Base-by-base conservation (phyloP, 495 filamentous ascomycete genomes). In the Monascus purpureus region DNA sequence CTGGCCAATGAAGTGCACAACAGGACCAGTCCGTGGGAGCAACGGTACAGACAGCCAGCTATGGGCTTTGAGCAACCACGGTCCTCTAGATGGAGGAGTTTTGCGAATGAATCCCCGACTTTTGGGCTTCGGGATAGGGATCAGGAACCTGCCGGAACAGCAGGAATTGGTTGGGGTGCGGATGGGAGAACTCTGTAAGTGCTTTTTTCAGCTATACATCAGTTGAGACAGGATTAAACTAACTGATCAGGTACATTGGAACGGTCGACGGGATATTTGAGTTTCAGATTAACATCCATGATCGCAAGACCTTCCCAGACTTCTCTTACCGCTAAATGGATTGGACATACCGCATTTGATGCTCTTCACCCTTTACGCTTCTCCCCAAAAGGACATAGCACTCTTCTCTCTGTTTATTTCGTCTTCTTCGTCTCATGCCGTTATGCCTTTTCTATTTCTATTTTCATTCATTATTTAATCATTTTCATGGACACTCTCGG, bases 221-320 rank as follows among this genome's bases (percentile, higher is more conserved):
- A n/a, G n/a, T n/a, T n/a, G n/a, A n/a, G n/a, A n/a, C n/a, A n/a
- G n/a, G n/a, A n/a, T n/a, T n/a, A n/a, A n/a, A n/a, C n/a, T n/a
- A n/a, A 7, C 4, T 14, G 12, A 2, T 11, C 35, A 83, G 81
- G 37, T 84, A 75, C 40, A 63, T 81, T 42, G 81, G 68, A n/a
- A 79, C 78, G 2, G 65, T 80, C 32, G 66, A 78, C 30, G 81
- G 81, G 13, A 78, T 87, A 12, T 77, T 80, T 37, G 76, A 85
- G 51, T 80, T 74, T 38, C 64, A 65, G 14, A 59, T 85, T 34
- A 78, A 87, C 44, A 46, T 74, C 13, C 47, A 63, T n/a, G 67
- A 70, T 30, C 65, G 80, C 36, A 80, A 72, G 50, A 63, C 68
- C 4, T 80, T 74, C 43, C 77, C 80, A 16, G 63, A 64, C 19